Evolutionary conservation across 306 rosid genomes (phyloP).

Genomic region (Rosa lucieae): DNA sequence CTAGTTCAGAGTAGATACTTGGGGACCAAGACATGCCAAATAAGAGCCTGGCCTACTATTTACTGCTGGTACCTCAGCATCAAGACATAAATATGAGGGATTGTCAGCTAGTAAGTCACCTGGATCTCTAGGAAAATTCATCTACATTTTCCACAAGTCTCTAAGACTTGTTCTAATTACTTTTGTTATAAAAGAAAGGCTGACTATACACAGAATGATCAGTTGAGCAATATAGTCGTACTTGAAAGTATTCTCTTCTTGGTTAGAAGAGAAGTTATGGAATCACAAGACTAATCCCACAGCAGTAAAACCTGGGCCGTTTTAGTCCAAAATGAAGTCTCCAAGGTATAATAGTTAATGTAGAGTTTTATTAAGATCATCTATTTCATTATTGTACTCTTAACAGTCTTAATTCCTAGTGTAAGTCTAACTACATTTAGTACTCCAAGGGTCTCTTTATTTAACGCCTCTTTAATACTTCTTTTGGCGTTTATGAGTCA

Average conservation of each 20-base stretch:
- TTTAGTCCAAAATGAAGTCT: background rate
- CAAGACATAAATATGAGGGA: constrained; percentile 1
- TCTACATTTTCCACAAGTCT: background rate
- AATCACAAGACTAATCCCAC: background rate
- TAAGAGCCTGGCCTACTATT: background rate
- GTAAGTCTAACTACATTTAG: background rate
- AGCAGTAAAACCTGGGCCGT: background rate
- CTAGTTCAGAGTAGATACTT: background rate
- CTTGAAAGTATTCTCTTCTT: background rate
- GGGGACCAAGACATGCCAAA: constrained; percentile 3
- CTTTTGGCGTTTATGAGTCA: background rate
- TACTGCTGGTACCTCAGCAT: background rate
- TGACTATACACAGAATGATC: background rate
- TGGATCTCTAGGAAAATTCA: background rate
- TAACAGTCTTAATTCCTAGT: background rate
- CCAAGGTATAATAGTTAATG: background rate
- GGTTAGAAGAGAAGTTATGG: background rate
- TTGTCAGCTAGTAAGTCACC: background rate
- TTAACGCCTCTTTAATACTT: background rate
- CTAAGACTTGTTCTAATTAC: background rate
- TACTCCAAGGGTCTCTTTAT: background rate
- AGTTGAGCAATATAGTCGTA: background rate
- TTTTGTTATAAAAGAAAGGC: background rate
- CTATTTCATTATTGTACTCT: no score
- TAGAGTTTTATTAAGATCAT: background rate